Conservation (phyloP, 202 grass and related monocot genomes). For the Cymbopogon flexuosus region DNA sequence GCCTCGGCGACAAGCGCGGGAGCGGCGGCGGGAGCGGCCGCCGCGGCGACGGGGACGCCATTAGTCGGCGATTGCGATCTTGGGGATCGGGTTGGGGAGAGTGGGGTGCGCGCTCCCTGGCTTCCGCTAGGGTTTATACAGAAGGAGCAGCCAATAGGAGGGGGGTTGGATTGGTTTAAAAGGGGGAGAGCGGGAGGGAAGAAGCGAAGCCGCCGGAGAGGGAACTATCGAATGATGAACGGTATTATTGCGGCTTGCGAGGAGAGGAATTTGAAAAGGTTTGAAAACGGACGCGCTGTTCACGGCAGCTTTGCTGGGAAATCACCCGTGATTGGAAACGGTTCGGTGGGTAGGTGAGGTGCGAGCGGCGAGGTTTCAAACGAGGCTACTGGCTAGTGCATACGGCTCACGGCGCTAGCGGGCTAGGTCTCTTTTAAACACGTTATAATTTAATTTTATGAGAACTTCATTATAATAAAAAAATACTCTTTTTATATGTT, state of each 20-base stretch:
- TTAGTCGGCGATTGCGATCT: not conserved
- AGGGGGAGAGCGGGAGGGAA: constrained; percentile 37
- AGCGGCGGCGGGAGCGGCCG: not conserved
- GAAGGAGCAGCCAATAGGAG: not conserved
- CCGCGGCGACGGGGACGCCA: constrained; percentile 12
- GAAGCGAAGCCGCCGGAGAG: not conserved
- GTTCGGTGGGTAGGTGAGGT: no score
- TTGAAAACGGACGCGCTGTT: constrained; percentile 30
- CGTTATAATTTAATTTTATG: no score
- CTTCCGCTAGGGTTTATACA: constrained; percentile 38
- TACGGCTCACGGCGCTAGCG: no score
- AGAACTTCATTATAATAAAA: no score
- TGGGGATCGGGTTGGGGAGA: not conserved
- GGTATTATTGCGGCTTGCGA: not conserved
- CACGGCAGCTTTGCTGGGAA: not conserved
- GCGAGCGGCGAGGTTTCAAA: no score
- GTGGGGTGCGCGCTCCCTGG: not conserved
- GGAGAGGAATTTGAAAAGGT: not conserved
- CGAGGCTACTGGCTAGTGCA: no score
- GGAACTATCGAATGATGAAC: not conserved
- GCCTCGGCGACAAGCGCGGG: constrained; percentile 22
- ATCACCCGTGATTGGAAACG: no score
- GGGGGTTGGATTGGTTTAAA: constrained; percentile 33
- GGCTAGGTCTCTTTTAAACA: no score
- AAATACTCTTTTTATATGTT: no score